phyloP scores from a whole-genome alignment of 2,329 filamentous ascomycete genomes.

The Fusarium napiforme region DNA sequence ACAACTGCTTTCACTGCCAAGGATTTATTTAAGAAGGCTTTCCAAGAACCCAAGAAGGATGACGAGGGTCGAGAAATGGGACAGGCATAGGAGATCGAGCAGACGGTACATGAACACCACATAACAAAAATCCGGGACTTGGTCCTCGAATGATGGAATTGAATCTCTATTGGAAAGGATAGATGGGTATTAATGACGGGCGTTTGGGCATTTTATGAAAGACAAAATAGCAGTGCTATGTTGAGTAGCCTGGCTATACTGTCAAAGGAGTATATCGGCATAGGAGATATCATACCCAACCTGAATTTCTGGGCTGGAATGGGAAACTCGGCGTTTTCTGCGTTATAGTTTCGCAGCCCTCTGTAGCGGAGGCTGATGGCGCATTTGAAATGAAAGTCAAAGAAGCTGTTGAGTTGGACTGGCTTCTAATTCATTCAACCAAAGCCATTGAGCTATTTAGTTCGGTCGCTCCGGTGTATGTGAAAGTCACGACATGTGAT shows the following conservation, averaged over 20 bases:
- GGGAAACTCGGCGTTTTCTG: constrained; percentile 35
- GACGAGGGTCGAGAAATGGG: constrained; percentile 50
- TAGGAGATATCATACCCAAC: constrained; percentile 27
- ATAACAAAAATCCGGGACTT: neutral
- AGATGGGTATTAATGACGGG: constrained; percentile 30
- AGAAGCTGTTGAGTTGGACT: constrained; percentile 21
- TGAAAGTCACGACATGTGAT: neutral
- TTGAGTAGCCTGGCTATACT: constrained; percentile 19
- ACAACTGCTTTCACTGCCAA: constrained; percentile 59
- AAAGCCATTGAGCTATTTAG: neutral
- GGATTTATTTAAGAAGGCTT: constrained; percentile 59
- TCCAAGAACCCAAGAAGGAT: constrained; percentile 45
- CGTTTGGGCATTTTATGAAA: constrained; percentile 34
- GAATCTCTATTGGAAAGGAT: constrained; percentile 10
- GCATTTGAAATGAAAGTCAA: constrained; percentile 5
- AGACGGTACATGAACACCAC: neutral
- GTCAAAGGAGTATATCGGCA: constrained; percentile 38
- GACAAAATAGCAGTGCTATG: constrained; percentile 19
- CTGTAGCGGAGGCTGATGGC: constrained; percentile 6
- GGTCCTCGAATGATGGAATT: neutral
- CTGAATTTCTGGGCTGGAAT: constrained; percentile 24
- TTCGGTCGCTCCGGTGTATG: neutral
- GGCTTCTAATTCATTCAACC: constrained; percentile 21
- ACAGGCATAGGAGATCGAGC: constrained; percentile 43
- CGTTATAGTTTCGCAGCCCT: constrained; percentile 10